These are phyloP conservation scores for Eucalyptus melliodora DNA, from an alignment of 345 rosid genomes.

Conservation along the genomic window DNA sequence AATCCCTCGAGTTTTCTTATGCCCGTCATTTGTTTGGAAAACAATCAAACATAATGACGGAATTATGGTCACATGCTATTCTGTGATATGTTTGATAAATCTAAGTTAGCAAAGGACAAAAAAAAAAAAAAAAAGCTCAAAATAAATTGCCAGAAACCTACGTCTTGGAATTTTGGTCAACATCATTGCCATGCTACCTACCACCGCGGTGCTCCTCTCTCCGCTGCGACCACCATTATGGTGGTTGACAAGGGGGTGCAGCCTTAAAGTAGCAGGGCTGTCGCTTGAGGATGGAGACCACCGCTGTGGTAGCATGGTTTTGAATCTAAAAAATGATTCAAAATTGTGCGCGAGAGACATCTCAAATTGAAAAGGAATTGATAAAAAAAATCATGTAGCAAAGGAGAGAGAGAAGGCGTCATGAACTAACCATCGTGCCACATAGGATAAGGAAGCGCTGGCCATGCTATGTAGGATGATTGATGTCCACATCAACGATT, in stretches of 20 bases:
- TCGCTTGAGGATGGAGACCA: neutral
- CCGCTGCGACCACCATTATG: neutral
- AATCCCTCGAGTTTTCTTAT: neutral
- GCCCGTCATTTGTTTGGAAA: neutral
- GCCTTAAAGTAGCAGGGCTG: neutral
- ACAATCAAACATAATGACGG: neutral
- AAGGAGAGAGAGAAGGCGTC: neutral
- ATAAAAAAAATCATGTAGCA: neutral
- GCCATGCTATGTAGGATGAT: neutral
- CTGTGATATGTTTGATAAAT: neutral
- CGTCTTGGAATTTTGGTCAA: neutral
- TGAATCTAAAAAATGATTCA: neutral
- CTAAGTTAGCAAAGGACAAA: neutral
- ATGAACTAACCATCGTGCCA: neutral
- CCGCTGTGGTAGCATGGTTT: neutral
- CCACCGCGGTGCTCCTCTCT: neutral
- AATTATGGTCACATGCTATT: neutral
- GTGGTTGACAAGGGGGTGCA: neutral
- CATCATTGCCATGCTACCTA: neutral
- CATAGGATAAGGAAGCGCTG: no score
- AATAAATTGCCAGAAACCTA: neutral
- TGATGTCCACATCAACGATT: accelerated
- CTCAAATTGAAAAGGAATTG: neutral
- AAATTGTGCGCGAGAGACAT: neutral
- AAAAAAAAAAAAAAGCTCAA: neutral